Conservation (phyloP, 1,284 basidiomycete species). For the Trametes versicolor region DNA sequence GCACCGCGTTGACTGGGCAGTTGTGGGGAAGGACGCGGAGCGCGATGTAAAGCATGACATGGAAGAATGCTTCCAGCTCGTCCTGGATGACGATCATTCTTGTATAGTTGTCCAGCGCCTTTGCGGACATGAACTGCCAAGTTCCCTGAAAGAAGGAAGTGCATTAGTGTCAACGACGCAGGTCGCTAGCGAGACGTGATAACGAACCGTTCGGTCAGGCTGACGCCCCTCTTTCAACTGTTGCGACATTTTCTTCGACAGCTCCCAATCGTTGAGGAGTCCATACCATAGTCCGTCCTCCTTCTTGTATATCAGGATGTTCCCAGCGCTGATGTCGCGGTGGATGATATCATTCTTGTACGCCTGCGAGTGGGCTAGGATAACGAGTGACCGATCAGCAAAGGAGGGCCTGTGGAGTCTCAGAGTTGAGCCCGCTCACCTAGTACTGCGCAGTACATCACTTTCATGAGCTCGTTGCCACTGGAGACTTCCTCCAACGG, state of each 20-base stretch:
- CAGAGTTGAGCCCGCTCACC: background rate
- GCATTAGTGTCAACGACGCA: background rate
- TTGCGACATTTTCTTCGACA: background rate
- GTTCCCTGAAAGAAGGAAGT: background rate
- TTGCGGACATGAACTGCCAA: background rate
- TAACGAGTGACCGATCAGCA: background rate
- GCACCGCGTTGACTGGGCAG: background rate
- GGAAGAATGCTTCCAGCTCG: background rate
- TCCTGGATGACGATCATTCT: background rate
- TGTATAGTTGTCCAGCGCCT: background rate
- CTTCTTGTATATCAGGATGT: background rate
- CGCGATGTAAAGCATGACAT: background rate
- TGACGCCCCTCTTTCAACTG: background rate
- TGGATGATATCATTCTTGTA: background rate
- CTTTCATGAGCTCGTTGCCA: background rate
- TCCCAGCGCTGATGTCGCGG: background rate
- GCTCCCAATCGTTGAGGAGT: slow-evolving; percentile 1
- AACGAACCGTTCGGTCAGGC: background rate
- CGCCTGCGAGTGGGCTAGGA: background rate
- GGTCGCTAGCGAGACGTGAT: background rate
- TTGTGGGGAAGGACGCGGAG: background rate
- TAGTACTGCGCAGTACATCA: background rate
- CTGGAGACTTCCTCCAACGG: background rate
- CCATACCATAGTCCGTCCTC: background rate
- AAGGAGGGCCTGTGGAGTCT: background rate